These are phyloP conservation scores for Lactifluus volemus DNA, from an alignment of 768 basidiomycete species.

Conservation along the genomic window DNA sequence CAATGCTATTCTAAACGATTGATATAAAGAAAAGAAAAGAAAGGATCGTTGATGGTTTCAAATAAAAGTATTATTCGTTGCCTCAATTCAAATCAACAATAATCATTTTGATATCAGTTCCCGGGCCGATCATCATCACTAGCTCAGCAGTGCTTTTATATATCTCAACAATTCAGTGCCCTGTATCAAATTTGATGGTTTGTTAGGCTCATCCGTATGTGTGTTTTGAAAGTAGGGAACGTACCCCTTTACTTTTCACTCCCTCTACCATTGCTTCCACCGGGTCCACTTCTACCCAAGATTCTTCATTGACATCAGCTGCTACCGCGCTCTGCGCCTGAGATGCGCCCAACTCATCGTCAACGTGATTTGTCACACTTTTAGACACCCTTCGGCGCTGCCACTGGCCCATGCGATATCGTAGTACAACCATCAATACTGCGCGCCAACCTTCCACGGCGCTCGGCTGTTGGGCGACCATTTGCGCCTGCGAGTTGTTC, in stretches of 20 bases:
- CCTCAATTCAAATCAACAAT: not conserved
- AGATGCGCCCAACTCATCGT: slow-evolving; percentile 1
- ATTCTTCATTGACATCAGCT: slow-evolving; percentile 27
- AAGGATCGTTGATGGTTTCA: not conserved
- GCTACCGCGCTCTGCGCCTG: slow-evolving; percentile 4
- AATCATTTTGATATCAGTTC: not conserved
- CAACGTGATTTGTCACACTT: not conserved
- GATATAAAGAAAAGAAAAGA: not conserved
- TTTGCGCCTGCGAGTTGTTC: slow-evolving; percentile 27
- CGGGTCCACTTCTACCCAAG: slow-evolving; percentile 30
- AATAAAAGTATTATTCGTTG: not conserved
- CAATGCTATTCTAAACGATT: not conserved
- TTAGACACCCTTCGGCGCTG: slow-evolving; percentile 32
- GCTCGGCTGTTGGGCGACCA: slow-evolving; percentile 24
- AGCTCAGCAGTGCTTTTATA: slow-evolving; percentile 17
- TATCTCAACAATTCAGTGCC: slow-evolving; percentile 29
- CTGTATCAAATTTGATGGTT: slow-evolving; percentile 27
- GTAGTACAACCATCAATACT: slow-evolving; percentile 56
- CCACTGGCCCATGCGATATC: slow-evolving; percentile 56
- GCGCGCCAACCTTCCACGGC: slow-evolving; percentile 74
- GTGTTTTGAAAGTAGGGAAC: not conserved
- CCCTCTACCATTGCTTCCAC: slow-evolving; percentile 71
- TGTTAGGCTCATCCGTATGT: not conserved
- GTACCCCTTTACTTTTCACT: slow-evolving; percentile 67
- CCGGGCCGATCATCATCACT: not conserved